phyloP scores from a whole-genome alignment of 768 basidiomycete species.

The Artomyces pyxidatus region DNA sequence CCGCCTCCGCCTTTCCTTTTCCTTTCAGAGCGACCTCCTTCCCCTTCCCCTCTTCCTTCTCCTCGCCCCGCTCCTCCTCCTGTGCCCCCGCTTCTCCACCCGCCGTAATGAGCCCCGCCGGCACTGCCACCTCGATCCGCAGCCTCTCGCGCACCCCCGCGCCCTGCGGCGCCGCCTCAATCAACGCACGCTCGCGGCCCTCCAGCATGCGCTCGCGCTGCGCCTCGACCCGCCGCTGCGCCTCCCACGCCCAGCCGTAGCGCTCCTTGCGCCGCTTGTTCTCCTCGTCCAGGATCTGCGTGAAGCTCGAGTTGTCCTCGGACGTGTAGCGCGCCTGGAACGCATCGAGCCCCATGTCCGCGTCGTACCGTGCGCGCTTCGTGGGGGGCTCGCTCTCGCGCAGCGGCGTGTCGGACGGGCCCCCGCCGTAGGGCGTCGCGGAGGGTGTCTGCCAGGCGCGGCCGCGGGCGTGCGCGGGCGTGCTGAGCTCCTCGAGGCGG shows the following conservation, averaged over 20 bases:
- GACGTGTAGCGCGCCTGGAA: slow-evolving; percentile 94
- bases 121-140: slow-evolving; percentile 49
- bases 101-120: slow-evolving; percentile 45
- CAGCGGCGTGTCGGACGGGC: slow-evolving; percentile 60
- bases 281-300: slow-evolving; percentile 84
- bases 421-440: slow-evolving; percentile 56
- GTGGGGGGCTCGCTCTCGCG: slow-evolving; percentile 31
- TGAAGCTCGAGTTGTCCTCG: slow-evolving; percentile 96
- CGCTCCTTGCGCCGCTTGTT: slow-evolving; percentile 73
- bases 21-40: slow-evolving; percentile 17
- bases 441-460: slow-evolving; percentile 38
- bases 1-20: slow-evolving; percentile 15
- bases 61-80: slow-evolving; percentile 24
- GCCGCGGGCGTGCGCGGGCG: slow-evolving; percentile 35
- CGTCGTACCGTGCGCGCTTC: slow-evolving; percentile 56
- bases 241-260: slow-evolving; percentile 93
- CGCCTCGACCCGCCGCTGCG: slow-evolving; percentile 71
- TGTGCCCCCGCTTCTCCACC: slow-evolving; percentile 16
- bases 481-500: slow-evolving; percentile 56
- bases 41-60: slow-evolving; percentile 17
- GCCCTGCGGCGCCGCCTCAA: slow-evolving; percentile 42
- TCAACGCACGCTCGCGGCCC: slow-evolving; percentile 58
- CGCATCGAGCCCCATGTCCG: slow-evolving; percentile 60
- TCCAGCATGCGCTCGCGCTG: slow-evolving; percentile 60
- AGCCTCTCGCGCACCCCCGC: slow-evolving; percentile 60